Base-by-base conservation (phyloP, 768 basidiomycete species). In the Mycena metata region DNA sequence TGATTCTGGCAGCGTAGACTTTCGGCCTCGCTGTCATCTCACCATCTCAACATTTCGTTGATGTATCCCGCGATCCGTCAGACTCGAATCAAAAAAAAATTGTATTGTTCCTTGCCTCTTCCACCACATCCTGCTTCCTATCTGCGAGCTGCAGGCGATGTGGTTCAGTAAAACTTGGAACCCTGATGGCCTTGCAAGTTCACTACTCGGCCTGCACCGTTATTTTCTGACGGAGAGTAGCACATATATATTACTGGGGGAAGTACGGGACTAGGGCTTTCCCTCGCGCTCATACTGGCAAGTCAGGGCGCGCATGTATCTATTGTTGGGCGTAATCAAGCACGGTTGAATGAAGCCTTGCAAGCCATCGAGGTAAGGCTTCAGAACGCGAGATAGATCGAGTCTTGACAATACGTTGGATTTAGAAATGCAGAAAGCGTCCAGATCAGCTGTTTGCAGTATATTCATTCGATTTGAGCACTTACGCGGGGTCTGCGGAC, bases 231-330 rank as follows among this genome's bases (percentile, higher is more conserved):
- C 17, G 59, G 39, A 15, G 39, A 12, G 33, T 45, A 96, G 96
- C 93, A 96, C 72, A 89, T 90, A 78, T 94, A 95, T 76, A 83
- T 97, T 19, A 95, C 95, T 0, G 96, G 96, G 3, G 95, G 93
- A 4, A 92, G 90, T 46, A 83, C 89, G 16, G 96, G 96, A 0
- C 87, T 96, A 0, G 96, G 96, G 1, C 84, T 95, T 2, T 86
- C 89, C 0, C 81, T 96, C 10, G 92, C 95, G 1, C 83, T 85
- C 33, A 80, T 91, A 17, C 83, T 97, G 2, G 86, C 87, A 16
- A 80, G 82, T 67, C 83, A 83, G 66, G 96, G 96, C 0, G 94
- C 95, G 0, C 85, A 94, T 69, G 90, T 96, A 4, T 94, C 93
- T 9, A 94, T 96, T 66, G 91, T 96, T 12, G 95, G 95, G 9